Base-by-base conservation (phyloP, 805 yeast species). In the Yarrowia hollandica region DNA sequence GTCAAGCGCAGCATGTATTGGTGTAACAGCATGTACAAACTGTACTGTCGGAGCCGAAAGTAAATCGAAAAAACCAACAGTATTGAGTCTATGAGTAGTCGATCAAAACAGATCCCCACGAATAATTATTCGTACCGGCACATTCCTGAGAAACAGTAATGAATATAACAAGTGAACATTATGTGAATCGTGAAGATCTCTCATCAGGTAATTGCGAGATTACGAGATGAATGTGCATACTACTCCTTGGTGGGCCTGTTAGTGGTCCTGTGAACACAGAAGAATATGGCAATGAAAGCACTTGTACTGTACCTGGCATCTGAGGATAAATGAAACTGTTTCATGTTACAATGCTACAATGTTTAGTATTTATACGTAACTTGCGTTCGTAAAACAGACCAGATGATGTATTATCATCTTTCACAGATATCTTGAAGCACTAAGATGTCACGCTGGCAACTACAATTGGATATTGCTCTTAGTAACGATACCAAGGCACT, bases 81-180 rank as follows among this genome's bases (percentile, higher is more conserved):
- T 12, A 12, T 9, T 11, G n/a, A 1, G 9, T 14, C 11, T 5
- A n/a, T n/a, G n/a, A n/a, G n/a, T 5, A 41, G 33, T 3, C 48
- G 48, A 41, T 41, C 48, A 16, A 41, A 25, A 41, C 33, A 41
- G 48, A 41, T 41, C 48, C 18, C 31, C 48, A 16, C 5, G n/a
- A 41, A 41, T 41, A 41, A 25, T 25, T 25, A 25, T 16, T 8
- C n/a, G n/a, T 10, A 6, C n/a, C 10, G 25, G 18, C 14, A 41
- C 48, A 41, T 41, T 41, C 48, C 33, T 26, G 11, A 25, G n/a
- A 8, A n/a, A 38, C 15, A n/a, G 38, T 11, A 15, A 33, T n/a
- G 38, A 22, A 11, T 34, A 14, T 34, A 14, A 14, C 44, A n/a
- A 25, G 31, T 15, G 31, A 25, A 11, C 30, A 22, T 15, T 8